Base-by-base conservation (phyloP, 1,284 basidiomycete species). In the Cystobasidiaceae sp. region DNA sequence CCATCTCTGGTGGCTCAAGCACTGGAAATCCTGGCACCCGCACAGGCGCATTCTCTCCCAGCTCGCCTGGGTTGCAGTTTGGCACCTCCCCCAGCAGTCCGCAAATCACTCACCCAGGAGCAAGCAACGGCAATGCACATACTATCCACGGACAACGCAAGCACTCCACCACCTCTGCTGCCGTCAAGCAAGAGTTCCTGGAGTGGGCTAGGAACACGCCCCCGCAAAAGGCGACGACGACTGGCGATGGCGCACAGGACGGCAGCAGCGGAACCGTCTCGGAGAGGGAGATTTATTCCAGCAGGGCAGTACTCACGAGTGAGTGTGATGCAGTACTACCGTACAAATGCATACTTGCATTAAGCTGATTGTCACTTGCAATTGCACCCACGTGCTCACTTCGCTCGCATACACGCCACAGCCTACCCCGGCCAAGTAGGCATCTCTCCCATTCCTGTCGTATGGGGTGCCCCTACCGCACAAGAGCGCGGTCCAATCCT, bases 401-500 rank as follows among this genome's bases (percentile, higher is more conserved):
- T 6, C 25, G 25, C 15, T 1, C 23, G 6, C 3, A 7, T 13
- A 1, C 15, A 5, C 30, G 17, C 2, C 30, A 19, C 30, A 30
- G 85, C 86, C 7, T 87, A 88, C 72, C 86, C 86, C 28, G 83
- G 82, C 69, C 86, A 88, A 70, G 81, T 85, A 67, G 86, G 85
- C 15, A 86, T 89, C 75, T 81, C 83, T 66, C 93, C 93, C 0
- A 82, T 85, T 73, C 84, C 86, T 0, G 81, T 97, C 41, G 78
- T 81, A 27, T 97, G 94, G 93, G 92, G 90, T 41, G 88, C 87
- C 0, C 68, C 82, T 0, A 82, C 85, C 69, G 80, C 89, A 32
- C 71, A 75, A 21, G 78, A 80, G 34, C 86, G 93, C 25, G 93
- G 94, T 0, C 91, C 93, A 4, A 82, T 97, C 69, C 85, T 97